Evolutionary conservation across 345 rosid genomes (phyloP), one percentile per base, ranked within the genome.

Genomic region (Populus davidiana): DNA sequence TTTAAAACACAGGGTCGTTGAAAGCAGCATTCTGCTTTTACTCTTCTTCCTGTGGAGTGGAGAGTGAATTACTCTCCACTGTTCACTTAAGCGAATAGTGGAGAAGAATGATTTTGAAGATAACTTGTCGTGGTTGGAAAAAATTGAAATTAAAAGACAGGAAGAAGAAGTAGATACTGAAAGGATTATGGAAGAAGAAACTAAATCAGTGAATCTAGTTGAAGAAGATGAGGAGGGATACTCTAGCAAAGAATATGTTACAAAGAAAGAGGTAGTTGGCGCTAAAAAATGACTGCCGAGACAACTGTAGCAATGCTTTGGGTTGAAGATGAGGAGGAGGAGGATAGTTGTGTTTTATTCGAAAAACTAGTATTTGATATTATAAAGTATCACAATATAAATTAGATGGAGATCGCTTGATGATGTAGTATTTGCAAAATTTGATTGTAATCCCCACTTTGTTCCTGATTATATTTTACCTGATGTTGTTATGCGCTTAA

Each of bases 151-250:
- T 10, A 38, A 38, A 11, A 65, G 74, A 49, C 75, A 61, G 64
- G 65, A 71, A 27, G 43, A 14, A 47, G 74, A 16, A 49, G 69
- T 35, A 7, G 74, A 54, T 65, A 52, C 31, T 41, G 70, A 23
- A 73, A 56, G 63, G 27, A n/a, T n/a, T 56, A n/a, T 56, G 63
- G 63, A n/a, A n/a, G 83, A 76, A 20, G 74, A 71, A 67, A 44
- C 23, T 20, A 52, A 56, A 43, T 35, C 72, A 14, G 33, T 10
- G 44, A 67, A 52, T 8, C 78, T 67, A n/a, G 72, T 21, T 25
- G 78, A 36, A n/a, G 75, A 43, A 38, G 85, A 78, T 8, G 23
- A 52, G 21, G 20, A 18, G 70, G 39, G 16, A 71, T 39, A 33
- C 44, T 41, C 8, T 13, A 44, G 16, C 8, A 25, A 16, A 6